Base-by-base conservation (phyloP, 441 rosid species). In the Populus hybrid region DNA sequence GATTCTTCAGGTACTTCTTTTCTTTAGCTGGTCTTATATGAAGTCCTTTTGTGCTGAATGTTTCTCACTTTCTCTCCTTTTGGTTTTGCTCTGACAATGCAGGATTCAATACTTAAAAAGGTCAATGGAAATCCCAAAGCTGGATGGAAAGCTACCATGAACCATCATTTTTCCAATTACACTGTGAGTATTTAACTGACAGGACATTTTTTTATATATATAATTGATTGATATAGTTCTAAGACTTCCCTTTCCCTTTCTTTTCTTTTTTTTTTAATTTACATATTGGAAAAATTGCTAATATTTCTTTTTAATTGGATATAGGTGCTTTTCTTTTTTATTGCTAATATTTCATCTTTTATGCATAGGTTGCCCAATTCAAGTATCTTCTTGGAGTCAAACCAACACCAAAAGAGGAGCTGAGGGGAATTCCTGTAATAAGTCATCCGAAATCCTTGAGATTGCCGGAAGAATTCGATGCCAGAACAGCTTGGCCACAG, bases 141-240 rank as follows among this genome's bases (percentile, higher is more conserved):
- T 68, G 94, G 99, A 68, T 95, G 99, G 99, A 71, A 89, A 88
- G 99, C 98, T 85, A 83, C 87, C 80, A 83, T 84, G 69, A 93
- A 92, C 80, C 83, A 90, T 77, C 86, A 83, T 20, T 88, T 95
- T 80, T 84, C 96, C 50, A 87, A 90, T 86, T 81, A 87, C 82
- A 86, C 95, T 14, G 97, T 94, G 72, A 85, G 97, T 82, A 35
- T 69, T 64, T 56, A 56, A 74, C 69, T 78, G 72, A 74, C 36
- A 24, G 23, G 59, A 35, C 77, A 64, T 59, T 56, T 16, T 31
- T 64, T 45, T 16, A 1, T 66, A 56, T 75, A 12, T 16, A 50
- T 16, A 16, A 18, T 16, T 53, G 61, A 4, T 18, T 18, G 7
- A 18, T 53, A 53, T 18, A 16, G 61, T 18, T 53, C 61, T 53